Conservation (phyloP, 768 basidiomycete species). For the Russula olivacea region DNA sequence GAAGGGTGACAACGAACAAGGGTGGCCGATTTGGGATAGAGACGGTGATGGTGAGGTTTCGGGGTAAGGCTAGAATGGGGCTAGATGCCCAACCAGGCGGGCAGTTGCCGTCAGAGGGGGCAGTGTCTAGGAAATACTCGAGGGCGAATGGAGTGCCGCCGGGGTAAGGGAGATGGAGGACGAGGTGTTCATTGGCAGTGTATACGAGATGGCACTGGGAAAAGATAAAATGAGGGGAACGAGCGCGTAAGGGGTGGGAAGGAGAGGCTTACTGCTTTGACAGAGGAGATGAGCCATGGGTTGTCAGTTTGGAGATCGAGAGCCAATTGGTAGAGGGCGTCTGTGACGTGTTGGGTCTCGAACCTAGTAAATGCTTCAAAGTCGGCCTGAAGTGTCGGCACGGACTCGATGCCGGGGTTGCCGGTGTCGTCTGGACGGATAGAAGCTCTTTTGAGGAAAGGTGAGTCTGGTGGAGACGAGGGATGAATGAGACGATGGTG, state of each 20-base stretch:
- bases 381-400: slow-evolving; percentile 43
- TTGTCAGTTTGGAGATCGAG: slow-evolving; percentile 43
- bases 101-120: slow-evolving; percentile 66
- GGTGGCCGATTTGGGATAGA: slow-evolving; percentile 47
- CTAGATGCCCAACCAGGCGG: slow-evolving; percentile 28
- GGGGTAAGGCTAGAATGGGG: slow-evolving; percentile 17
- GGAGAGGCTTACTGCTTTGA: slow-evolving; percentile 46
- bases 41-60: slow-evolving; percentile 52
- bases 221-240: slow-evolving; percentile 3
- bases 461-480: slow-evolving; percentile 28
- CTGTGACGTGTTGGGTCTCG: slow-evolving; percentile 33
- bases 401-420: slow-evolving; percentile 36
- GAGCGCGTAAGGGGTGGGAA: slow-evolving; percentile 5
- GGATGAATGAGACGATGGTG: slow-evolving; percentile 54
- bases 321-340: slow-evolving; percentile 67
- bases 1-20: slow-evolving; percentile 39
- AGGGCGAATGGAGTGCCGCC: slow-evolving; percentile 52
- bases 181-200: slow-evolving; percentile 49
- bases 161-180: slow-evolving; percentile 45
- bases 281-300: slow-evolving; percentile 54
- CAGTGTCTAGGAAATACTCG: slow-evolving; percentile 65
- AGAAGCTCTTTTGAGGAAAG: slow-evolving; percentile 41
- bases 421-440: slow-evolving; percentile 32
- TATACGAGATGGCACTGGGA: slow-evolving; percentile 61
- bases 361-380: slow-evolving; percentile 37